Percentiles rank a stretch among this genome's conserved stretches.
phyloP scores from a whole-genome alignment of 2,329 filamentous ascomycete species.

The Alternaria sp. region DNA sequence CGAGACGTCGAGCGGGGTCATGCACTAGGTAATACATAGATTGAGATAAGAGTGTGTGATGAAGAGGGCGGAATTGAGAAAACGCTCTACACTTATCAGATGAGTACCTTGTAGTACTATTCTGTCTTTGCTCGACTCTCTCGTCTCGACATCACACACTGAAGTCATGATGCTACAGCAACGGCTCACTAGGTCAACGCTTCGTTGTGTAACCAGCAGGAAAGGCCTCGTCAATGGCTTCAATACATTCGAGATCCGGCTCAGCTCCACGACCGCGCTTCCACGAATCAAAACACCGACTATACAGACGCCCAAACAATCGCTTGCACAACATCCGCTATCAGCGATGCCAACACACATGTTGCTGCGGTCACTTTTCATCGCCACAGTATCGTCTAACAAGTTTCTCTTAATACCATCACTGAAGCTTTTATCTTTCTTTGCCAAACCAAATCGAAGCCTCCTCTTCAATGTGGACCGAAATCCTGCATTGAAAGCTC shows the following conservation, averaged over 20 bases:
- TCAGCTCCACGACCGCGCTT: conserved; percentile 24
- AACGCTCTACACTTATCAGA: neutral
- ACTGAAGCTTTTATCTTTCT: conserved; percentile 51
- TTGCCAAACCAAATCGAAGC: conserved; percentile 49
- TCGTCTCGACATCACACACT: neutral
- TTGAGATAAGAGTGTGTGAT: conserved; percentile 30
- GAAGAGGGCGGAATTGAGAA: neutral
- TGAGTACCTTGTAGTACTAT: neutral
- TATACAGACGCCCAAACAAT: conserved; percentile 17
- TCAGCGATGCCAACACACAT: conserved; percentile 40
- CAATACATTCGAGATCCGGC: conserved; percentile 17
- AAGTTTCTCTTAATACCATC: conserved; percentile 52
- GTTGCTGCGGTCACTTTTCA: conserved; percentile 43
- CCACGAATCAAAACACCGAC: conserved; percentile 16
- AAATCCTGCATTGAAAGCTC: conserved; percentile 74
- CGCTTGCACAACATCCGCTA: conserved; percentile 26
- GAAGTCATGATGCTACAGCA: conserved; percentile 20
- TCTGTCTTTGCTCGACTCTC: neutral
- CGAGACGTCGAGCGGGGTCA: conserved; percentile 33
- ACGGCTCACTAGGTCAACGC: conserved; percentile 4
- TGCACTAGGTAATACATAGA: conserved; percentile 18
- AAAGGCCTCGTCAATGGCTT: conserved; percentile 4
- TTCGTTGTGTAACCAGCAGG: conserved; percentile 10
- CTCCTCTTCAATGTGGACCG: conserved; percentile 68
- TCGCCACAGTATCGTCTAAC: conserved; percentile 60